phyloP scores from a whole-genome alignment of 805 yeast species.

The Wickerhamiella australiensis region DNA sequence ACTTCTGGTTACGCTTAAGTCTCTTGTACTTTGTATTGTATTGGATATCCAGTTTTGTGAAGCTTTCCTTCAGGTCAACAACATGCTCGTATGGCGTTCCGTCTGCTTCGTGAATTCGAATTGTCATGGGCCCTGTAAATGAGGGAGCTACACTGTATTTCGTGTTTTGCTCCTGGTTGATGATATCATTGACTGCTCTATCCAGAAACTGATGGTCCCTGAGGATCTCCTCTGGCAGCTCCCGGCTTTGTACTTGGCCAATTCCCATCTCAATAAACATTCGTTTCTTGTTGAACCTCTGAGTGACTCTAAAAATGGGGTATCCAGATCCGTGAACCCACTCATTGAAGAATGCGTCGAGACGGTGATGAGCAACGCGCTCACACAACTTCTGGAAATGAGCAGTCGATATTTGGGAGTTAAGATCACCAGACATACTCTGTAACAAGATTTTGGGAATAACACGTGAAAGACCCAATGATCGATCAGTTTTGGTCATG shows the following conservation, averaged over 20 bases:
- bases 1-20: conserved; percentile 46
- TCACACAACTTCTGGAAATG: conserved; percentile 94
- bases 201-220: conserved; percentile 29
- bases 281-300: conserved; percentile 83
- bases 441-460: conserved; percentile 83
- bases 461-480: conserved; percentile 83
- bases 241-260: conserved; percentile 62
- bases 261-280: conserved; percentile 92
- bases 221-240: conserved; percentile 25
- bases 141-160: conserved; percentile 28
- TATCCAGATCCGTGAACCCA: conserved; percentile 88
- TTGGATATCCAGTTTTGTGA: conserved; percentile 82
- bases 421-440: conserved; percentile 89
- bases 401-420: conserved; percentile 59
- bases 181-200: conserved; percentile 29
- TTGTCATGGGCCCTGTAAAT: conserved; percentile 83
- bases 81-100: conserved; percentile 98
- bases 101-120: conserved; percentile 93
- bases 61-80: conserved; percentile 74
- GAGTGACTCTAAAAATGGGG: conserved; percentile 80
- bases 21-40: conserved; percentile 89
- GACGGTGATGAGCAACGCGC: conserved; percentile 74
- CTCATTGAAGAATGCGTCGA: conserved; percentile 76
- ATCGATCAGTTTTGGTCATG: conserved; percentile 91
- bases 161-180: conserved; percentile 10